Conservation (phyloP, 257 asterid genomes). For the Nicotiana obtusifolia region DNA sequence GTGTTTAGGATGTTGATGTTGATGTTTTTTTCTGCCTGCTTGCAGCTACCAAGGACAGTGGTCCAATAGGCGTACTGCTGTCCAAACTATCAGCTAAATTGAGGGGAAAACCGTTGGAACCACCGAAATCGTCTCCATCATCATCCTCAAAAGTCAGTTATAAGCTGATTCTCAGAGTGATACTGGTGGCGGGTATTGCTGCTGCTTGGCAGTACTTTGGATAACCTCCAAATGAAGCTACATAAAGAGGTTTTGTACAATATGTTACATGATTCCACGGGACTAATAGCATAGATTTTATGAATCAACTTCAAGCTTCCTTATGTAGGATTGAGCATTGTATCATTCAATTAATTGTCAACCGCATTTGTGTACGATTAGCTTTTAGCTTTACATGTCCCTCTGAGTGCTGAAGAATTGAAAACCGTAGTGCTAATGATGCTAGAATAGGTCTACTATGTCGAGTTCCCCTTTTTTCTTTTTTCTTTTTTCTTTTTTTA, state of each 20-base stretch:
- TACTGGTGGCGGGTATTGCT: constrained; percentile 54
- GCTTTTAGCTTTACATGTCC: not conserved
- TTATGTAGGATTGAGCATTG: not conserved
- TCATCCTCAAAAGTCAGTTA: constrained; percentile 31
- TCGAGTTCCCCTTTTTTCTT: not conserved
- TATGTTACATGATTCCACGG: not conserved
- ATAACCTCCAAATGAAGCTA: constrained; percentile 29
- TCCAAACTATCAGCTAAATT: constrained; percentile 53
- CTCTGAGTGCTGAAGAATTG: not conserved
- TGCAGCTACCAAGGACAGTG: constrained; percentile 43
- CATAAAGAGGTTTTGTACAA: constrained; percentile 10
- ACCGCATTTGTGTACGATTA: not conserved
- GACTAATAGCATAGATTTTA: not conserved
- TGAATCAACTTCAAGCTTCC: not conserved
- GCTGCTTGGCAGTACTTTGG: constrained; percentile 69
- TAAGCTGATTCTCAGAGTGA: constrained; percentile 57
- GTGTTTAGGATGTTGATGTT: not conserved
- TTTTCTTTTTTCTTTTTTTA: not conserved
- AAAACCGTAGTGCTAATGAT: not conserved
- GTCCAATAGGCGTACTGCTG: constrained; percentile 44
- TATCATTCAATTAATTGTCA: constrained; percentile 9
- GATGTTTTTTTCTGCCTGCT: not conserved
- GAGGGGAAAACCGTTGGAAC: constrained; percentile 51
- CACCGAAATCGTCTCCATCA: constrained; percentile 32
- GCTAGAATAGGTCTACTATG: not conserved